Evolutionary conservation across 164 flowering plant genomes (phyloP), one percentile per base, ranked within the genome.

Genomic region (Chloranthus sessilifolius): DNA sequence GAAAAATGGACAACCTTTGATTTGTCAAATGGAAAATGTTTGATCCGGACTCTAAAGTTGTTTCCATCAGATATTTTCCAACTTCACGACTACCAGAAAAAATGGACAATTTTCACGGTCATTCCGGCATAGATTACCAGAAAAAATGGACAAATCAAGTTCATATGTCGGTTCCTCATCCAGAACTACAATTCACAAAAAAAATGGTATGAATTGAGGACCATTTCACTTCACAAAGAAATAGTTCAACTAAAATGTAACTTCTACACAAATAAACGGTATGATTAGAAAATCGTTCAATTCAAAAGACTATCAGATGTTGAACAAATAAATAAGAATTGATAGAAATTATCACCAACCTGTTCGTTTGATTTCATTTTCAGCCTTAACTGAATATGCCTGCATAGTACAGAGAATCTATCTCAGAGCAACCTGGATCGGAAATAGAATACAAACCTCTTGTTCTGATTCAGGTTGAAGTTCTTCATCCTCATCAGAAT

Each of bases 401-500:
- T 87, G 79, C 50, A 71, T 62, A 49, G 25, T 24, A 44, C n/a
- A 46, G 22, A 62, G 53, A 52, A 37, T 10, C 2, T 35, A 50
- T 23, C 10, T 41, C 6, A 9, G 3, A 19, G 20, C 20, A 30
- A 26, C 12, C 28, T 11, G 3, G 41, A 49, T 39, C 34, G 52
- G 23, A 29, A 52, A 28, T 7, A 14, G 21, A 50, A 47, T 22
- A 23, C 55, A 56, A 52, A 87, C 97, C 96, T 89, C 88, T 69
- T 79, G 84, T 42, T 86, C 89, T 19, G 69, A 48, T 43, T 80
- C 95, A 47, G 87, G 68, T 64, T 84, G 99, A 65, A 65, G 77
- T 43, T 87, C 99, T 51, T 94, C 97, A 62, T 94, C 99, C 17
- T 94, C 99, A 56, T 94, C 99, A 42, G 97, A 85, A 60, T 74